Conservation (phyloP, 495 filamentous ascomycete species). For the Xylona heveae region DNA sequence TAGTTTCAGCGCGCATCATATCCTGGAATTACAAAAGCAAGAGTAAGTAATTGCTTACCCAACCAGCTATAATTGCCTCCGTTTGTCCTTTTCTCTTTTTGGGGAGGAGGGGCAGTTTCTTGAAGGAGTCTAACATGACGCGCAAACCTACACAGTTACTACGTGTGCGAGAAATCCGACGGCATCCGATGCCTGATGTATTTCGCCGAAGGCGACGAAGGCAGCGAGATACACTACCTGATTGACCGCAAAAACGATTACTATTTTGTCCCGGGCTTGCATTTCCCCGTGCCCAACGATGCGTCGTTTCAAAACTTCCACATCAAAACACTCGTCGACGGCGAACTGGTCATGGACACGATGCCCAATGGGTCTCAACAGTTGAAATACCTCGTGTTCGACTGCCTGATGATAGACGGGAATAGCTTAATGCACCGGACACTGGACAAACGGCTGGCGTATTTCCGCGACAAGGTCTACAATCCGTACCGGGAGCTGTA, state of each 20-base stretch:
- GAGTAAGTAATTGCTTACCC: conserved; percentile 29
- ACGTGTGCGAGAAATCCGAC: conserved; percentile 95
- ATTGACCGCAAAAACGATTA: conserved; percentile 97
- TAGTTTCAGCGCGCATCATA: conserved; percentile 59
- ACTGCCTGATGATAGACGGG: conserved; percentile 68
- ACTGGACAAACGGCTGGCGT: conserved; percentile 72
- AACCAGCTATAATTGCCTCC: neutral
- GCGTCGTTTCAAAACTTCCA: conserved; percentile 43
- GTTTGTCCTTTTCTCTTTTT: neutral
- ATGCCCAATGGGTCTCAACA: conserved; percentile 35
- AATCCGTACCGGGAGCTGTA: conserved; percentile 59
- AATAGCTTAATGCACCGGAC: conserved; percentile 53
- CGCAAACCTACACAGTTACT: conserved; percentile 40
- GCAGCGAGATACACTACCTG: conserved; percentile 48
- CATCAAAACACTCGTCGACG: conserved; percentile 66
- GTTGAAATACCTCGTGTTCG: conserved; percentile 77
- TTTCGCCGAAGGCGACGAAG: conserved; percentile 35
- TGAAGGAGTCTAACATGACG: neutral
- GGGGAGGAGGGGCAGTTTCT: neutral
- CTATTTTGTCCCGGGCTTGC: conserved; percentile 56
- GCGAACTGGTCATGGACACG: conserved; percentile 73
- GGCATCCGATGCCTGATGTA: conserved; percentile 89
- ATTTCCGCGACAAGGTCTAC: conserved; percentile 59
- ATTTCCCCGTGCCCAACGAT: conserved; percentile 52
- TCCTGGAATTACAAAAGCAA: conserved; percentile 49